Evolutionary conservation across 768 basidiomycete genomes (phyloP).

Genomic region (Suillus decipiens): DNA sequence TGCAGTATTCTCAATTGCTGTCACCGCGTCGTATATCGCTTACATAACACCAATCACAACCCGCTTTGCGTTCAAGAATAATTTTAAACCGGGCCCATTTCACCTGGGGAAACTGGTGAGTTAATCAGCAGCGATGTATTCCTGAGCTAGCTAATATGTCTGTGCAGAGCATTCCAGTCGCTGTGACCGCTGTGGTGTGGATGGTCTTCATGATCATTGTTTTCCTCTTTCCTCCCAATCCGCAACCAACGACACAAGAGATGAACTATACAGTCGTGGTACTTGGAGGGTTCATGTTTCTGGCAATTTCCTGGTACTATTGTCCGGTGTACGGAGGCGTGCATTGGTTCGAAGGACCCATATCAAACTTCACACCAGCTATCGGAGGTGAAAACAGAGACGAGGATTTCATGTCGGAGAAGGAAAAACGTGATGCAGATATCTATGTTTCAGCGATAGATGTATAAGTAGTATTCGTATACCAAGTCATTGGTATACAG

Average conservation of each 20-base stretch:
- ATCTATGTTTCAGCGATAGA: background rate
- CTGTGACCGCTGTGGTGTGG: conserved; percentile 33
- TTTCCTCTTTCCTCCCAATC: conserved; percentile 23
- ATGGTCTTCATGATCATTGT: conserved; percentile 39
- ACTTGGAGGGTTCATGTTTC: conserved; percentile 32
- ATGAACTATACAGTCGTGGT: conserved; percentile 18
- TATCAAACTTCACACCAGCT: conserved; percentile 15
- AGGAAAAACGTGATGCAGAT: background rate
- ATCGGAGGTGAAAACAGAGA: background rate
- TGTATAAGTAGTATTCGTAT: background rate
- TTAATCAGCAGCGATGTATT: background rate
- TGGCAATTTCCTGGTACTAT: conserved; percentile 13
- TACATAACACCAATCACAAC: background rate
- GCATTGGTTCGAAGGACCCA: conserved; percentile 32
- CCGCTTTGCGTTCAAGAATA: background rate
- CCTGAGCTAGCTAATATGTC: background rate
- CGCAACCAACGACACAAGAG: background rate
- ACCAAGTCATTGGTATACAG: background rate
- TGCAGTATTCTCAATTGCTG: background rate
- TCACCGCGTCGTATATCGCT: background rate
- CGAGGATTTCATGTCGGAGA: background rate
- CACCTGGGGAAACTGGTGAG: background rate
- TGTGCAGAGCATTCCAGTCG: conserved; percentile 28
- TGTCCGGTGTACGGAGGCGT: conserved; percentile 27
- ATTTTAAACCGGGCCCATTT: background rate